Percentiles rank a stretch among this genome's conserved stretches.
Evolutionary conservation across 2,329 filamentous ascomycete species (phyloP).

Genomic region (Talaromyces sp.): DNA sequence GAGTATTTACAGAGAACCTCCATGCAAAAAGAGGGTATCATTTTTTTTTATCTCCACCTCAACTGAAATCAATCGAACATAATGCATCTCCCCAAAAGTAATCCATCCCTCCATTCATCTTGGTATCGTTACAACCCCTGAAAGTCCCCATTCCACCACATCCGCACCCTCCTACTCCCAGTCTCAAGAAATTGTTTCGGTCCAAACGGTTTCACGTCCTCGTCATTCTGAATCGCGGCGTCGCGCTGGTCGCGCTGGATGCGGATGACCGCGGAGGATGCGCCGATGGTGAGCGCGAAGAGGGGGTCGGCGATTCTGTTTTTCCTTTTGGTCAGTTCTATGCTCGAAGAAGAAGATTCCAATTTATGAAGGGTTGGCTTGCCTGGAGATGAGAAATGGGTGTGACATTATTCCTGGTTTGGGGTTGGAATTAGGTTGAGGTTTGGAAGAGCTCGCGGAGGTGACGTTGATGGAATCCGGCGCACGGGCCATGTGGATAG

Average conservation of each 20-base stretch:
- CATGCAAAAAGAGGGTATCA: background rate
- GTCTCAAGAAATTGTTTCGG: conserved; percentile 26
- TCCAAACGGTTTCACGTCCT: conserved; percentile 9
- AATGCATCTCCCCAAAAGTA: background rate
- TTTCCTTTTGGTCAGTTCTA: background rate
- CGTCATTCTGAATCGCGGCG: conserved; percentile 24
- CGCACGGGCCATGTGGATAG: background rate
- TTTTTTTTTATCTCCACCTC: background rate
- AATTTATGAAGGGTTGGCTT: conserved; percentile 10
- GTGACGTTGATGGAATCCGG: background rate
- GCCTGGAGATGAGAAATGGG: conserved; percentile 40
- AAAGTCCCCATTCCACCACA: conserved; percentile 40
- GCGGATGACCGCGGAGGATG: conserved; percentile 48
- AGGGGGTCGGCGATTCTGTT: conserved; percentile 48
- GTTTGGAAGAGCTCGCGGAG: background rate
- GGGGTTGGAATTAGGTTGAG: background rate
- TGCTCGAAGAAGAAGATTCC: background rate
- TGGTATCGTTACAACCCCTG: conserved; percentile 17
- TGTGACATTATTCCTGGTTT: conserved; percentile 7
- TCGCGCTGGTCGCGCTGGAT: conserved; percentile 52
- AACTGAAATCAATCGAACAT: background rate
- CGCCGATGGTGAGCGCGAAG: conserved; percentile 50
- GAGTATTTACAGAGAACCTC: background rate
- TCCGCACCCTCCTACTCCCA: conserved; percentile 26
- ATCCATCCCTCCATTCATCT: too few species aligned